Evolutionary conservation across 306 rosid genomes (phyloP).

Genomic region (Ormosia emarginata): DNA sequence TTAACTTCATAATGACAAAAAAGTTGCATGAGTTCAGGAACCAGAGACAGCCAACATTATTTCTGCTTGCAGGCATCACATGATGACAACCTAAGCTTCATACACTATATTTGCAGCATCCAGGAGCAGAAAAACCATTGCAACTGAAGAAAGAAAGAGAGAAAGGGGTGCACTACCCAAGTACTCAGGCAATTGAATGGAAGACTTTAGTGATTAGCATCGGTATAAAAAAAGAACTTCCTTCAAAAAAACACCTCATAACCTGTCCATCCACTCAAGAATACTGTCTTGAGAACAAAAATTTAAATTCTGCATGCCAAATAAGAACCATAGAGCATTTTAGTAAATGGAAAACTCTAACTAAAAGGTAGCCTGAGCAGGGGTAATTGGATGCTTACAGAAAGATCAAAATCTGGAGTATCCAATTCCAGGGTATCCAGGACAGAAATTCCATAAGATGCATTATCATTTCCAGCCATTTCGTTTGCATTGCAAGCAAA

Average conservation of each 20-base stretch:
- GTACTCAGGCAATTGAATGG: neutral
- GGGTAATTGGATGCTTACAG: conserved; percentile 47
- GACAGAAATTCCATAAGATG: conserved; percentile 43
- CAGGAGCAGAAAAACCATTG: neutral
- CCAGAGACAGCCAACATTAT: neutral
- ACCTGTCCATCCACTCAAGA: conserved; percentile 52
- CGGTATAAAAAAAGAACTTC: neutral
- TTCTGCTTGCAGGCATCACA: neutral
- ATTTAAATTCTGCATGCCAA: conserved; percentile 52
- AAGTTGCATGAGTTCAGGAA: neutral
- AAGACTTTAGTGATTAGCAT: conserved; percentile 26
- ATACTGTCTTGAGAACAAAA: conserved; percentile 73
- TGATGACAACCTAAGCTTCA: neutral
- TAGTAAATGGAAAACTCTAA: neutral
- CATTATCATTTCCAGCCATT: conserved; percentile 21
- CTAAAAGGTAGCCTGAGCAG: neutral
- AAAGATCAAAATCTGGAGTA: conserved; percentile 70
- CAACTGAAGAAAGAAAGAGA: neutral
- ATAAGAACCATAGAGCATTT: conserved; percentile 6
- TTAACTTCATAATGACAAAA: conserved; percentile 9
- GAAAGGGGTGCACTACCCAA: neutral
- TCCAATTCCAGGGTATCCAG: conserved; percentile 66
- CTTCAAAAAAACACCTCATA: conserved; percentile 24
- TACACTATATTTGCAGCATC: neutral
- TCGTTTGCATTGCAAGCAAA: neutral